A percentile compares a stretch with the other conserved stretches of the same genome.
These are phyloP conservation scores for Monosporascus sp. DNA, from an alignment of 2,329 filamentous ascomycete genomes.

Conservation along the genomic window DNA sequence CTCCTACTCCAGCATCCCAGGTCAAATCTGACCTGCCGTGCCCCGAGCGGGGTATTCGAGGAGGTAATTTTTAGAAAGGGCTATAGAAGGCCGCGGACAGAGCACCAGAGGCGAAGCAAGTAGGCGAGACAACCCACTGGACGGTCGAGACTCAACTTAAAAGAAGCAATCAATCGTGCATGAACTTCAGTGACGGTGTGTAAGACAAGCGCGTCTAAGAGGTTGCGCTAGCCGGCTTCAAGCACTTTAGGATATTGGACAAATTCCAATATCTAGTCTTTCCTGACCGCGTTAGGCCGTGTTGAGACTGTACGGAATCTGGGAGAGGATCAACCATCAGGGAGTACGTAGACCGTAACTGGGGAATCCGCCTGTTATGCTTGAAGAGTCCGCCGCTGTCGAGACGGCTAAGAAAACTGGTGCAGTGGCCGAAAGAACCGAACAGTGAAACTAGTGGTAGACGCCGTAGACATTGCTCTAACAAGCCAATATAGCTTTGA, in stretches of 20 bases:
- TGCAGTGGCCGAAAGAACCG: neutral
- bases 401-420: neutral
- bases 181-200: slow-evolving; percentile 8
- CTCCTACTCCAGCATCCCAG: slow-evolving; percentile 7
- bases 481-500: too few relatives aligned
- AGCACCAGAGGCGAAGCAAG: slow-evolving; percentile 15
- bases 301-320: neutral
- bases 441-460: neutral
- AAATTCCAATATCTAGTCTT: neutral
- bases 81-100: slow-evolving; percentile 10
- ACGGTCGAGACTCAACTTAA: slow-evolving; percentile 9
- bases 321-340: neutral
- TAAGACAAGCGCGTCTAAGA: slow-evolving; percentile 18
- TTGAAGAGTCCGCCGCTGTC: neutral
- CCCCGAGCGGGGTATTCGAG: neutral
- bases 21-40: slow-evolving; percentile 6
- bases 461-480: neutral
- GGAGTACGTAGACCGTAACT: neutral
- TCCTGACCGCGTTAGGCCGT: neutral
- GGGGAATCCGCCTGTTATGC: neutral
- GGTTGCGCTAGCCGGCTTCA: slow-evolving; percentile 8
- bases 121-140: slow-evolving; percentile 16
- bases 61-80: slow-evolving; percentile 12
- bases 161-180: slow-evolving; percentile 14
- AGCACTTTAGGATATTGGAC: slow-evolving; percentile 3